Base-by-base conservation (phyloP, 768 basidiomycete species). In the Lactifluus pinguis region DNA sequence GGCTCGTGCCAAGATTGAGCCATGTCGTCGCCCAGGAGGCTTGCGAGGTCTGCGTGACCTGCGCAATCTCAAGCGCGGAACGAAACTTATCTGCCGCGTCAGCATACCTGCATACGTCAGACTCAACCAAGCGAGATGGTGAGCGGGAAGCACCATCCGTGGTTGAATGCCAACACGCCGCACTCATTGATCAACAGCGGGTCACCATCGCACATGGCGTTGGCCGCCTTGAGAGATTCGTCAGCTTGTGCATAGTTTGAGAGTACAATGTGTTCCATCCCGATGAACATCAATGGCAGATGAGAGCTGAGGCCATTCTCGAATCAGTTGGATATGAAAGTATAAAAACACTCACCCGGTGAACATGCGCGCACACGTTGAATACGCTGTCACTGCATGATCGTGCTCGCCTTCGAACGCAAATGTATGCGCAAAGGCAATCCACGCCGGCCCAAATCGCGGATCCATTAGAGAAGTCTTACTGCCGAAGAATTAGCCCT, bases 381-480 rank as follows among this genome's bases (percentile, higher is more conserved):
- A 98, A 72, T 99, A 99, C 1, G 97, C 95, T 0, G 93, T 98
- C 49, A 98, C 92, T 3, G 97, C 95, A 68, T 98, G 95, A 67
- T 98, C 95, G 75, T 98, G 97, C 71, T 99, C 97, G 15, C 95
- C 95, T 72, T 99, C 97, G 66, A 91, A 77, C 2, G 95, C 92
- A 75, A 97, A 99, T 0, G 94, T 94, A 72, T 99, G 97, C 10
- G 90, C 97, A 70, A 98, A 99, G 2, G 94, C 92, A 53, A 98
- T 83, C 97, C 97, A 99, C 0, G 95, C 92, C 10, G 97, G 94
- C 0, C 85, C 92, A 72, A 97, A 97, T 4, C 95, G 83, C 19
- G 95, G 91, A 70, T 99, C 95, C 86, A 98, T 93, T 14, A 99
- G 74, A 3, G 92, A 93, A 0, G 95, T 92, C 81, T 99, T 99